Conservation (phyloP, 257 asterid species). For the Solanum sejunctum region DNA sequence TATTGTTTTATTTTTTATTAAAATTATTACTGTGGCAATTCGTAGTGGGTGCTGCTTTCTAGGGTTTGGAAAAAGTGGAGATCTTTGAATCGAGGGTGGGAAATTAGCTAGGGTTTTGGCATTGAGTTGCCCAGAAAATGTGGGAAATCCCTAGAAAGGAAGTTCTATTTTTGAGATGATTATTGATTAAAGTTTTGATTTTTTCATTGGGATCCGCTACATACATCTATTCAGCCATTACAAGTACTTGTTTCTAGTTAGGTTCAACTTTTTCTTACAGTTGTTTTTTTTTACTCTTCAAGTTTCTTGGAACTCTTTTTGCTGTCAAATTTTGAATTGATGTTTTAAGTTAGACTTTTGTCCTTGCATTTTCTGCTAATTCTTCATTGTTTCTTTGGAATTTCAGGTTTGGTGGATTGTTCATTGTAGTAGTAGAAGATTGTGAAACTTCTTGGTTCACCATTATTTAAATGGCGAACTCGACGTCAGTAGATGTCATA, state of each 20-base stretch:
- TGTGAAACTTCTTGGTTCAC: slow-evolving; percentile 1
- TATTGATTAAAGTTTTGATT: neutral
- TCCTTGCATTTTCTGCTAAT: slow-evolving; percentile 5
- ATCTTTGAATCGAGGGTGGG: neutral
- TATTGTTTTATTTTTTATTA: neutral
- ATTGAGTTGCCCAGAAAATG: neutral
- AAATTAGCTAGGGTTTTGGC: slow-evolving; percentile 2
- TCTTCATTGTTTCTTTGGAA: neutral
- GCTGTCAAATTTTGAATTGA: neutral
- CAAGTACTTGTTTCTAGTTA: neutral
- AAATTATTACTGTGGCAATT: neutral
- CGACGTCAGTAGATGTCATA: slow-evolving; percentile 59
- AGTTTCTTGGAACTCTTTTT: neutral
- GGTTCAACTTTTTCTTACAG: neutral
- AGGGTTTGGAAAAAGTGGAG: slow-evolving; percentile 4
- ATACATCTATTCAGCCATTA: neutral
- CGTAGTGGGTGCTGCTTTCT: neutral
- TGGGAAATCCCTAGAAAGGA: neutral
- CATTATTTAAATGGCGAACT: slow-evolving; percentile 50
- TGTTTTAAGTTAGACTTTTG: neutral
- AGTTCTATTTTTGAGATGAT: neutral
- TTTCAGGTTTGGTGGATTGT: slow-evolving; percentile 40
- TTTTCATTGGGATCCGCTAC: neutral
- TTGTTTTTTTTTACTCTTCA: neutral
- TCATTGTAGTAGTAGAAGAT: slow-evolving; percentile 15